These are phyloP conservation scores for Cyamopsis tetragonoloba DNA, from an alignment of 306 rosid genomes.

Conservation along the genomic window DNA sequence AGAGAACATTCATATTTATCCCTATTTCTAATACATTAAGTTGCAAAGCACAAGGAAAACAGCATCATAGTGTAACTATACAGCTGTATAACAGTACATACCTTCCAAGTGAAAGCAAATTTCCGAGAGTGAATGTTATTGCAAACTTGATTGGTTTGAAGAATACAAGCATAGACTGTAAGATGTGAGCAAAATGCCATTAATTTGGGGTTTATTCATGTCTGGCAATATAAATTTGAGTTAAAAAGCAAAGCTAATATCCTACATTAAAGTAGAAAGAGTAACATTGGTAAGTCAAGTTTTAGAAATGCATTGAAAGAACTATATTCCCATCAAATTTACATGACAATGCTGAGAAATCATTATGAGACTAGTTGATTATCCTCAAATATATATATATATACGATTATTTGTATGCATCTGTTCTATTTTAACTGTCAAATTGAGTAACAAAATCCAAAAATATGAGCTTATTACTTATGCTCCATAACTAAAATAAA, in stretches of 20 bases:
- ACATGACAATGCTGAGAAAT: not conserved
- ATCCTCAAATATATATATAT: not conserved
- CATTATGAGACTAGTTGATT: not conserved
- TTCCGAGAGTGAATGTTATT: slow-evolving; percentile 86
- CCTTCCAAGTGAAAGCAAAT: slow-evolving; percentile 94
- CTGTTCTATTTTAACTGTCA: not conserved
- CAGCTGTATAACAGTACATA: slow-evolving; percentile 33
- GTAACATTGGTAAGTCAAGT: slow-evolving; percentile 1
- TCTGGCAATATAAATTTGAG: slow-evolving; percentile 9
- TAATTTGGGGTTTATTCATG: slow-evolving; percentile 32
- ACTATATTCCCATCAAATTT: not conserved
- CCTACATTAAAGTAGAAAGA: not conserved
- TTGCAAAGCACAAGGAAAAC: not conserved
- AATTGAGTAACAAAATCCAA: not conserved
- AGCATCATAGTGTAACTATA: slow-evolving; percentile 1
- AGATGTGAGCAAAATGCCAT: slow-evolving; percentile 25
- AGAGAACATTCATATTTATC: not conserved
- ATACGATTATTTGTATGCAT: not conserved
- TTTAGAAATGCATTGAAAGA: slow-evolving; percentile 17
- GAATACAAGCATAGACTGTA: slow-evolving; percentile 94
- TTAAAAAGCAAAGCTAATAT: slow-evolving; percentile 23
- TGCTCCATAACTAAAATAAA: not conserved
- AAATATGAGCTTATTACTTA: not conserved
- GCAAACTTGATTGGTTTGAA: slow-evolving; percentile 90
- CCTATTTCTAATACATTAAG: not conserved